Evolutionary conservation across 352 stramenopile species (phyloP), one percentile per base, ranked within the genome.

Genomic region (Paralagenidium karlingii): DNA sequence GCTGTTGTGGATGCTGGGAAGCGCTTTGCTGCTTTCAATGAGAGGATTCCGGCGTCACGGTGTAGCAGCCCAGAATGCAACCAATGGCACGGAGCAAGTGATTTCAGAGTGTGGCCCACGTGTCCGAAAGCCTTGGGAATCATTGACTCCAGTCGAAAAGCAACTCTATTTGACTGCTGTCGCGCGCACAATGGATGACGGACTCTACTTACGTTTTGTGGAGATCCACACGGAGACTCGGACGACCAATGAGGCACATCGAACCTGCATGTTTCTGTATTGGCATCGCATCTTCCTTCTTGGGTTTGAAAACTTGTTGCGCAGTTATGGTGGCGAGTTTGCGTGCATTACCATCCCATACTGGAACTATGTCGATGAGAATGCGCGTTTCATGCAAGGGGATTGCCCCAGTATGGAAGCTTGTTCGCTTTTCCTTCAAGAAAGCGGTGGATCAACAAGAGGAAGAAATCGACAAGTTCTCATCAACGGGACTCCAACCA

Each of bases 211-310:
- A 51, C 82, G 82, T 45, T 93, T 93, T 34, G 64, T 90, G 15
- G 70, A 88, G 55, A 79, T 91, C 49, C 80, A 93, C 53, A 84
- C 70, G 34, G 70, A 93, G 57, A 60, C 75, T 43, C 85, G 89
- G 73, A 86, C 70, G 33, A 78, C 71, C 0, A 41, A 48, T 0
- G 77, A 93, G 53, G 80, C 80, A 13, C 80, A 93, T 47, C 65
- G 70, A 33, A 91, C 75, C 49, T 90, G 77, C 46, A 88, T 91
- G 70, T 93, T 93, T 38, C 27, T 91, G 43, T 91, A 86, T 44
- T 93, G 80, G 80, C 80, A 93, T 47, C 80, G 80, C 19, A 32
- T 68, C 25, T 47, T 93, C 42, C 49, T 93, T 10, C 54, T 90
- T 12, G 80, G 60, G 4, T 93, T 86, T 47, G 80, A 93, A 48